phyloP scores from a whole-genome alignment of 306 rosid genomes.

The Trichosanthes cucumerina region DNA sequence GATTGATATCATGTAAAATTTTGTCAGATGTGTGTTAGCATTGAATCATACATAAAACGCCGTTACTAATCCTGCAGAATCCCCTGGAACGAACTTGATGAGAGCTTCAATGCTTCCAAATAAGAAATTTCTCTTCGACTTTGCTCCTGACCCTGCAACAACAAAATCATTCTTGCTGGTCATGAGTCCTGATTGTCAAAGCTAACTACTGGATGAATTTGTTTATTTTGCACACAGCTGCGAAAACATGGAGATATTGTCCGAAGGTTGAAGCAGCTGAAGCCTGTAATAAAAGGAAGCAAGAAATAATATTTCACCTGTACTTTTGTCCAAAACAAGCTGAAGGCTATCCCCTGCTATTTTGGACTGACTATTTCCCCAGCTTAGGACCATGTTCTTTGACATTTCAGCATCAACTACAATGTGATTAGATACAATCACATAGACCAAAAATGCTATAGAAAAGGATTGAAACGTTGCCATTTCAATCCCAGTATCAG shows the following conservation, averaged over 20 bases:
- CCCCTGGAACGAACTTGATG: conserved; percentile 61
- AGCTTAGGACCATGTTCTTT: conserved; percentile 42
- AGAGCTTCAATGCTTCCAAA: conserved; percentile 59
- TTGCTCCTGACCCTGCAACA: conserved; percentile 61
- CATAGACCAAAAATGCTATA: conserved; percentile 21
- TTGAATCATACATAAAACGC: conserved; percentile 61
- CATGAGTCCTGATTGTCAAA: not conserved
- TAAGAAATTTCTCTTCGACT: conserved; percentile 50
- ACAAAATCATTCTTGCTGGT: not conserved
- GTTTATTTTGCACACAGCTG: not conserved
- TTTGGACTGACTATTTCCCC: conserved; percentile 45
- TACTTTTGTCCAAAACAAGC: conserved; percentile 51
- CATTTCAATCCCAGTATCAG: conserved; percentile 23
- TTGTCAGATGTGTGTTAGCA: not conserved
- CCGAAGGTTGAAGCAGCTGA: not conserved
- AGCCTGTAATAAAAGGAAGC: not conserved
- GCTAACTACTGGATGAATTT: not conserved
- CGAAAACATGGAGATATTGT: not conserved
- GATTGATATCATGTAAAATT: not conserved
- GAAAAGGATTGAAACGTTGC: conserved; percentile 20
- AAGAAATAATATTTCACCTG: conserved; percentile 30
- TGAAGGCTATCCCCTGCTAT: conserved; percentile 46
- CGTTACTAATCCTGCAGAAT: conserved; percentile 80
- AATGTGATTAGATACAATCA: conserved; percentile 12
- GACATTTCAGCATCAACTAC: conserved; percentile 34